Conservation (phyloP, 1,284 basidiomycete genomes). For the Rhodotorula sp. region DNA sequence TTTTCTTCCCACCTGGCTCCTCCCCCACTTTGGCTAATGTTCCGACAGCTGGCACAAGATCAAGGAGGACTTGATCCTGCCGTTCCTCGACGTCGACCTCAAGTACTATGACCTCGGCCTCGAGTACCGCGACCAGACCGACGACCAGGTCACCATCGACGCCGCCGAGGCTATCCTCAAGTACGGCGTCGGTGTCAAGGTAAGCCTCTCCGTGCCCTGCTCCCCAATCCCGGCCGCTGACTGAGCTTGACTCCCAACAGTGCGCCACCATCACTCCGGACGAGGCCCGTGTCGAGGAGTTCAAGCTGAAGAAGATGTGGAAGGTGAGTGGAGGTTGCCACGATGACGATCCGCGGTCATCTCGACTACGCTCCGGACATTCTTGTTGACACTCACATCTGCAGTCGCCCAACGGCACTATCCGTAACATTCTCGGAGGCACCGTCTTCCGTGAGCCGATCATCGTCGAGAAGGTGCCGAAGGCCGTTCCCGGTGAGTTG, state of each 20-base stretch:
- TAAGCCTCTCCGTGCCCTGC: constrained; percentile 15
- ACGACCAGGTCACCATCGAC: constrained; percentile 89
- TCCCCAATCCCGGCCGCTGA: not conserved
- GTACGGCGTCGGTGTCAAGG: constrained; percentile 86
- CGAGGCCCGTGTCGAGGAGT: constrained; percentile 88
- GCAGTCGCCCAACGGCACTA: constrained; percentile 87
- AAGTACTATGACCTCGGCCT: constrained; percentile 94
- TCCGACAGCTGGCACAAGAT: constrained; percentile 41
- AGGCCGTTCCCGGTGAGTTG: constrained; percentile 65
- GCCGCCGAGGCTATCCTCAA: constrained; percentile 67
- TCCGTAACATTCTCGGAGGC: constrained; percentile 70
- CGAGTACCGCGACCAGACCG: constrained; percentile 61
- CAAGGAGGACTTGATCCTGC: constrained; percentile 74
- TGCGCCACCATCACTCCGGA: constrained; percentile 99
- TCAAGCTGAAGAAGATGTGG: constrained; percentile 93
- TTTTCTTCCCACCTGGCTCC: too few relatives aligned
- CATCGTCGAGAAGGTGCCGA: constrained; percentile 83
- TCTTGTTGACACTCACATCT: constrained; percentile 54
- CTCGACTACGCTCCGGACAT: too few relatives aligned
- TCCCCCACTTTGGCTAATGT: not conserved
- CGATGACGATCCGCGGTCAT: not conserved
- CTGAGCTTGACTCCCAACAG: constrained; percentile 45
- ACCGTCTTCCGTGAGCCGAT: constrained; percentile 99
- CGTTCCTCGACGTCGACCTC: constrained; percentile 91
- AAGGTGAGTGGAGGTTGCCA: constrained; percentile 23